These are phyloP conservation scores for Speleostelium caveatum DNA, from an alignment of 78 protist species.

Conservation along the genomic window DNA sequence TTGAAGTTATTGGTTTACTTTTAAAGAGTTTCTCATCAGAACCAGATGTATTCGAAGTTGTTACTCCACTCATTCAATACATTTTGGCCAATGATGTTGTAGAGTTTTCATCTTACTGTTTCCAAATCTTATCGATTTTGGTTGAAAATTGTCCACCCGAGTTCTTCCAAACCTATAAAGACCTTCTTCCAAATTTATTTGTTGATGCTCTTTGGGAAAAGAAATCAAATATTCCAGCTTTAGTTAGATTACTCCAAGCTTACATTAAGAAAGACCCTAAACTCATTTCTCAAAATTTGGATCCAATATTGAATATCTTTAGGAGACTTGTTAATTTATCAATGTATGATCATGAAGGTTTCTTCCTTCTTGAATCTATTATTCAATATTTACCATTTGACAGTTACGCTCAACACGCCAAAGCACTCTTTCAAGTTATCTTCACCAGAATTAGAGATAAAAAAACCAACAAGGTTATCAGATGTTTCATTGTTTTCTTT, in stretches of 20 bases:
- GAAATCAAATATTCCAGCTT: constrained; percentile 61
- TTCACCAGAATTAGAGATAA: constrained; percentile 23
- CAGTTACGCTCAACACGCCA: not conserved
- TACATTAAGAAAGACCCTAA: constrained; percentile 57
- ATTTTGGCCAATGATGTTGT: constrained; percentile 23
- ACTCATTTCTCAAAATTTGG: not conserved
- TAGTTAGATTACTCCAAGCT: constrained; percentile 79
- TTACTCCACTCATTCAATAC: constrained; percentile 32
- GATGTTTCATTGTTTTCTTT: constrained; percentile 66
- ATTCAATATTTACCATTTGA: constrained; percentile 27
- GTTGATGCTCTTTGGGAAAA: constrained; percentile 43
- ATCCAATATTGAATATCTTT: constrained; percentile 44
- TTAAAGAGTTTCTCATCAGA: constrained; percentile 39
- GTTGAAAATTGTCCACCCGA: constrained; percentile 61
- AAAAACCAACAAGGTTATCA: constrained; percentile 56
- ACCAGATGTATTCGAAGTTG: constrained; percentile 20
- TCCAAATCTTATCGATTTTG: constrained; percentile 78
- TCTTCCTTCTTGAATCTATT: constrained; percentile 50
- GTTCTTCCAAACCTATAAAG: not conserved
- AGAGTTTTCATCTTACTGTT: constrained; percentile 82
- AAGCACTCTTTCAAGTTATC: constrained; percentile 10
- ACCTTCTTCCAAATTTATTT: constrained; percentile 12
- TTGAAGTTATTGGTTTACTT: constrained; percentile 92
- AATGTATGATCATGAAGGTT: constrained; percentile 71
- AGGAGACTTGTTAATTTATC: constrained; percentile 2